Percentiles rank a stretch among this genome's conserved stretches.
phyloP scores from a whole-genome alignment of 2,329 filamentous ascomycete genomes.

The Aspergillus eucalypticola region DNA sequence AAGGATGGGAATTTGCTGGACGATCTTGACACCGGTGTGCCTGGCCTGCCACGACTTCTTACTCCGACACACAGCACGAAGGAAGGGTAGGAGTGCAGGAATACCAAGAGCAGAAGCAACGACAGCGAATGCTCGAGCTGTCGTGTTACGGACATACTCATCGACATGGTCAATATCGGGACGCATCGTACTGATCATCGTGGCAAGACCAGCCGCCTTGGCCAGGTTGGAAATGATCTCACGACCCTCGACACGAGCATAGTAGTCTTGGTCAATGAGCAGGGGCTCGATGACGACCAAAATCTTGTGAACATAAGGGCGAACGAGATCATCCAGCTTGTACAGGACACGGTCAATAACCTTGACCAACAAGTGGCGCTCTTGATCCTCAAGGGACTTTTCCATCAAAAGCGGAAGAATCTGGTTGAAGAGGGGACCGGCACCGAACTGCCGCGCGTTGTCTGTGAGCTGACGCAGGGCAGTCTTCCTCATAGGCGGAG shows the following conservation, averaged over 20 bases:
- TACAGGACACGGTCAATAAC: slow-evolving; percentile 98
- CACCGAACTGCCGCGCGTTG: slow-evolving; percentile 93
- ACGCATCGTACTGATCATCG: slow-evolving; percentile 99
- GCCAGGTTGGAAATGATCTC: slow-evolving; percentile 98
- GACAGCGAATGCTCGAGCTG: slow-evolving; percentile 92
- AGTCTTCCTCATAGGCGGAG: slow-evolving; percentile 97
- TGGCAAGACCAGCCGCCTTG: slow-evolving; percentile 93
- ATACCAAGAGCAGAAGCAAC: slow-evolving; percentile 96
- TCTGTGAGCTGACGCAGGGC: slow-evolving; percentile 95
- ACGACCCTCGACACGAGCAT: slow-evolving; percentile 94
- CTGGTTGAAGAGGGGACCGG: slow-evolving; percentile 92
- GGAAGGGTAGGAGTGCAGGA: slow-evolving; percentile 88
- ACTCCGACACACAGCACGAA: slow-evolving; percentile 91
- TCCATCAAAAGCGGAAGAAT: slow-evolving; percentile 97
- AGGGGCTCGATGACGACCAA: slow-evolving; percentile 98
- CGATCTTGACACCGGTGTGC: slow-evolving; percentile 98
- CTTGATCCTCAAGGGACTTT: slow-evolving; percentile 95
- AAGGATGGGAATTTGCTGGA: slow-evolving; percentile 96
- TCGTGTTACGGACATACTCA: slow-evolving; percentile 97
- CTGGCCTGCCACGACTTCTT: slow-evolving; percentile 99
- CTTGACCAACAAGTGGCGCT: slow-evolving; percentile 96
- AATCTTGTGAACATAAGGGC: slow-evolving; percentile 97
- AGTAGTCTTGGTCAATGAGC: slow-evolving; percentile 99
- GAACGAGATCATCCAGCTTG: slow-evolving; percentile 94
- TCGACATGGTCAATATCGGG: slow-evolving; percentile 98